Evolutionary conservation across 768 basidiomycete genomes (phyloP).

Genomic region (Brasilioporus rufonigricans): DNA sequence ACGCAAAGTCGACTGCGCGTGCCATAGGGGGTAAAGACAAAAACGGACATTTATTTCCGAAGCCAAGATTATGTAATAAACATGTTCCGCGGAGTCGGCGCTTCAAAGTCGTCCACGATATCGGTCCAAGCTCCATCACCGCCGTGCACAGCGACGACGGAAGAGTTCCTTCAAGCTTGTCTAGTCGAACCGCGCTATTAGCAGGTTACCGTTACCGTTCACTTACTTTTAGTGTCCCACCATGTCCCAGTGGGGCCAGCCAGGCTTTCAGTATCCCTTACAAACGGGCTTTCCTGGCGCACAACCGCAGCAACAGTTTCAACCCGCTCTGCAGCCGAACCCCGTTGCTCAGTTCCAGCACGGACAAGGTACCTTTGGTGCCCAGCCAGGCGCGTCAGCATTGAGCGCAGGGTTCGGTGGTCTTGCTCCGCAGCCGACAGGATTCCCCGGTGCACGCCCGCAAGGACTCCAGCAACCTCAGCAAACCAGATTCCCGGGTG

Average conservation of each 20-base stretch:
- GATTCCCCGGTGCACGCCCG: slow-evolving; percentile 37
- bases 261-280: slow-evolving; percentile 69
- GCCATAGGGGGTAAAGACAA: too few relatives aligned
- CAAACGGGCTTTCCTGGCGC: slow-evolving; percentile 61
- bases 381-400: slow-evolving; percentile 24
- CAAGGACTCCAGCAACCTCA: slow-evolving; percentile 44
- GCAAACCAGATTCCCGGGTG: slow-evolving; percentile 43
- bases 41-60: too few relatives aligned
- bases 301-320: slow-evolving; percentile 48
- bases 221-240: slow-evolving; percentile 13
- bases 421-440: slow-evolving; percentile 64
- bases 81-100: slow-evolving; percentile 10
- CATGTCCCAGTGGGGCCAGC: slow-evolving; percentile 81
- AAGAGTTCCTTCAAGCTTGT: background rate
- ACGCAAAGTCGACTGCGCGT: too few relatives aligned
- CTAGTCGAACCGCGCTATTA: background rate
- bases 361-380: slow-evolving; percentile 35
- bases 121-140: background rate
- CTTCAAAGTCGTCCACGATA: slow-evolving; percentile 16
- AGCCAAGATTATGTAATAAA: too few relatives aligned
- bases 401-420: slow-evolving; percentile 36
- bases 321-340: slow-evolving; percentile 33
- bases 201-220: background rate
- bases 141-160: slow-evolving; percentile 1
- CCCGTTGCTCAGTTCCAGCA: slow-evolving; percentile 40